Evolutionary conservation across 2,329 filamentous ascomycete genomes (phyloP).

Genomic region (Colletotrichum abscissum): DNA sequence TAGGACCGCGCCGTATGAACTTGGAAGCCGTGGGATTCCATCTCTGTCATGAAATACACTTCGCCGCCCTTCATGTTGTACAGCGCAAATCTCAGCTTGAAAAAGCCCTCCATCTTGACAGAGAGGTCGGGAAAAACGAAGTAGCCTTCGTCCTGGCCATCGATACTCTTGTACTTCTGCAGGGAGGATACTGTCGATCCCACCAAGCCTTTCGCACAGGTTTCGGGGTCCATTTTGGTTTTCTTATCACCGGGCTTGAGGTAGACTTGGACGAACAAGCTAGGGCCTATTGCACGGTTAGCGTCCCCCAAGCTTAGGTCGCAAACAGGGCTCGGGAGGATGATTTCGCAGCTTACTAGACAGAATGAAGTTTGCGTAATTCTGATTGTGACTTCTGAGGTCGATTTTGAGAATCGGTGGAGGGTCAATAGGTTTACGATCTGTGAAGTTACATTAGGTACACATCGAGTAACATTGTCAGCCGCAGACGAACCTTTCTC

Average conservation of each 20-base stretch:
- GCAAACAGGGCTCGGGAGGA: neutral
- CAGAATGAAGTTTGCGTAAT: neutral
- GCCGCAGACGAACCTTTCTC: slow-evolving; percentile 73
- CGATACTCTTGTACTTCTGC: slow-evolving; percentile 82
- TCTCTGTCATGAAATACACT: slow-evolving; percentile 48
- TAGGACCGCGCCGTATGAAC: slow-evolving; percentile 76
- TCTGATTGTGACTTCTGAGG: slow-evolving; percentile 47
- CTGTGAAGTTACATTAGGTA: slow-evolving; percentile 50
- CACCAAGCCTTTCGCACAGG: slow-evolving; percentile 64
- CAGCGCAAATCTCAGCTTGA: slow-evolving; percentile 80
- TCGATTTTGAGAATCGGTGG: slow-evolving; percentile 84
- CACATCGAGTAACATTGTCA: neutral
- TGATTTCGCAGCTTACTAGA: neutral
- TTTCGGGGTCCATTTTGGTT: slow-evolving; percentile 37
- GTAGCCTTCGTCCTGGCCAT: slow-evolving; percentile 83
- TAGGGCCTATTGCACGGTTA: slow-evolving; percentile 50
- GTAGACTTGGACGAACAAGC: slow-evolving; percentile 60
- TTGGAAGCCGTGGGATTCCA: slow-evolving; percentile 73
- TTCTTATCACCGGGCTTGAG: slow-evolving; percentile 53
- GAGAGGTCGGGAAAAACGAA: slow-evolving; percentile 94
- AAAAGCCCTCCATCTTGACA: slow-evolving; percentile 78
- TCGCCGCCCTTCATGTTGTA: slow-evolving; percentile 63
- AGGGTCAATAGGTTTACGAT: slow-evolving; percentile 89
- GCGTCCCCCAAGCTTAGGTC: neutral
- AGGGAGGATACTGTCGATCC: slow-evolving; percentile 85